A percentile compares a stretch with the other conserved stretches of the same genome.
Conservation (phyloP, 1,284 basidiomycete genomes). For the Neotropicomus parvogracilis region DNA sequence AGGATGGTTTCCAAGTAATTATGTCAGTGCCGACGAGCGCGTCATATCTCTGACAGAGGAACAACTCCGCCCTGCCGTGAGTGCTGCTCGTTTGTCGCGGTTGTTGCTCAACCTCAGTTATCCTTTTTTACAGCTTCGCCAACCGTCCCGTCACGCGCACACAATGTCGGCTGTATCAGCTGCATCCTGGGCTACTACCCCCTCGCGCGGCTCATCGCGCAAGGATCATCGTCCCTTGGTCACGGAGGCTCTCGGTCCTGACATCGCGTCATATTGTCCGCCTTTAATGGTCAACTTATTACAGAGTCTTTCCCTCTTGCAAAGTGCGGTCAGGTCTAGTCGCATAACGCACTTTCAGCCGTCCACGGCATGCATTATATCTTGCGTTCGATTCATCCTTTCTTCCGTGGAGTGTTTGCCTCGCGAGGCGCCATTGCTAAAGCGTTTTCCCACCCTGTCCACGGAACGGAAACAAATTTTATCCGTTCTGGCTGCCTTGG, state of each 20-base stretch:
- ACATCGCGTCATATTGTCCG: constrained; percentile 60
- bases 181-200: constrained; percentile 51
- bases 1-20: constrained; percentile 99
- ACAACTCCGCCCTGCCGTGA: constrained; percentile 43
- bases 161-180: constrained; percentile 49
- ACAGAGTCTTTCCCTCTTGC: constrained; percentile 82
- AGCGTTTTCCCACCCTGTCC: constrained; percentile 62
- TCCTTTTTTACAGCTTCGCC: constrained; percentile 20
- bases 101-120: neutral
- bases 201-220: constrained; percentile 35
- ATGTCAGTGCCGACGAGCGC: constrained; percentile 64
- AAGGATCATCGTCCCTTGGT: constrained; percentile 46
- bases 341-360: constrained; percentile 81
- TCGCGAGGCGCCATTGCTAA: constrained; percentile 75
- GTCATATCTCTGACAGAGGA: constrained; percentile 52
- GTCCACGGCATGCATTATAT: constrained; percentile 86
- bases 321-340: constrained; percentile 76
- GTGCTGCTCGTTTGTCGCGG: constrained; percentile 24
- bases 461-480: constrained; percentile 82
- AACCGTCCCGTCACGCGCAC: constrained; percentile 41
- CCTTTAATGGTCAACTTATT: constrained; percentile 74
- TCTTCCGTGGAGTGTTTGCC: constrained; percentile 83
- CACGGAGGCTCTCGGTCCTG: constrained; percentile 41
- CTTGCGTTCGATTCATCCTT: constrained; percentile 88
- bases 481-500: constrained; percentile 78